Evolutionary conservation across 108 stramenopile genomes (phyloP), one percentile per base, ranked within the genome.

Genomic region (Skeletonema potamos): DNA sequence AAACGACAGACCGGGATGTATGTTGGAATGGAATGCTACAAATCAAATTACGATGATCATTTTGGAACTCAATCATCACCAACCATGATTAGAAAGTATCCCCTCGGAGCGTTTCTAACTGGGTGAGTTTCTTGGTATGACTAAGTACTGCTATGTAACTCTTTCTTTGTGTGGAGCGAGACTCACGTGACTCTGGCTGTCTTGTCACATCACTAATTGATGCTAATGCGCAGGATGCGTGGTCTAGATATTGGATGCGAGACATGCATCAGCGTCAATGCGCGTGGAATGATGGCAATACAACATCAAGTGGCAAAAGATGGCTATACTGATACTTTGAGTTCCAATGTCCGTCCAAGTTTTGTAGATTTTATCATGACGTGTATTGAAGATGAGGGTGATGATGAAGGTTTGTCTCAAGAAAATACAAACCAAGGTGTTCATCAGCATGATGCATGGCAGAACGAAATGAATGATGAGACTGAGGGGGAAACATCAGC

Each of bases 361-460:
- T 87, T 86, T 74, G 84, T 89, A 29, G 88, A 85, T 74, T 86
- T 86, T 64, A 83, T 89, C 54, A 83, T 89, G 82, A 70, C 68
- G 12, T 83, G 84, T 62, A 70, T 89, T 24, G 70, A 80, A 54
- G 75, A 83, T 36, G 81, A 85, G 10, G 64, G 73, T 26, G 87
- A 85, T 18, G 81, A 83, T 9, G 82, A 83, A n/a, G 70, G 62
- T 8, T 15, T 20, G 2, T 44, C 39, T 61, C 44, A 41, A 61
- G 18, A 44, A 44, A 61, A 44, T 11, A 43, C 11, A 10, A 44
- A 11, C 17, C 43, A 61, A 44, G 18, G 27, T 36, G 59, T 39
- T 13, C 32, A 36, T 60, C 22, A 61, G 20, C 27, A 54, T 17
- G 12, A 13, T 33, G 64, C 54, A 56, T 51, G 46, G 3, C 62